Evolutionary conservation across 2,329 filamentous ascomycete genomes (phyloP).

Genomic region (Paradendryphiella salina): DNA sequence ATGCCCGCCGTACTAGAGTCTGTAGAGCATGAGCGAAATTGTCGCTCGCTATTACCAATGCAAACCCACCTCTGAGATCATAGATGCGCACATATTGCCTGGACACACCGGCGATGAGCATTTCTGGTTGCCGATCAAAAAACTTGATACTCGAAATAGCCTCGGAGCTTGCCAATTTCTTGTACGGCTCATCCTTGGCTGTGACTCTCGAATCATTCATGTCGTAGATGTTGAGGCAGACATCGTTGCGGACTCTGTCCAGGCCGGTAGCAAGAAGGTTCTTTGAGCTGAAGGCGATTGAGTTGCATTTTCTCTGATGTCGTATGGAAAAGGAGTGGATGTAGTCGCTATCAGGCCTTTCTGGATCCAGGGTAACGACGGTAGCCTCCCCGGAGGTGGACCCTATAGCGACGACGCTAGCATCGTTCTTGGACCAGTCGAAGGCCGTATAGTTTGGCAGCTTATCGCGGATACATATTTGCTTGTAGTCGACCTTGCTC

Average conservation of each 20-base stretch:
- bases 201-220: conserved; percentile 61
- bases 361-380: conserved; percentile 71
- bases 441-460: conserved; percentile 66
- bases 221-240: conserved; percentile 82
- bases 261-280: conserved; percentile 74
- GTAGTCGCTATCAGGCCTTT: conserved; percentile 47
- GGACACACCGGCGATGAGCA: conserved; percentile 74
- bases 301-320: conserved; percentile 76
- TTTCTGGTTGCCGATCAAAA: conserved; percentile 75
- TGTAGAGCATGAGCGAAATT: conserved; percentile 24
- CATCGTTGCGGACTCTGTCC: conserved; percentile 79
- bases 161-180: conserved; percentile 63
- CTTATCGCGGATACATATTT: conserved; percentile 57
- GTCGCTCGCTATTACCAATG: conserved; percentile 23
- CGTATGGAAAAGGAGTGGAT: conserved; percentile 71
- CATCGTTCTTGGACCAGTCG: conserved; percentile 65
- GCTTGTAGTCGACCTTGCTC: conserved; percentile 55
- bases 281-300: conserved; percentile 77
- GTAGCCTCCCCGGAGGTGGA: conserved; percentile 75
- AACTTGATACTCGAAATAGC: conserved; percentile 83
- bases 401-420: conserved; percentile 73
- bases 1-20: conserved; percentile 51
- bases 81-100: conserved; percentile 75
- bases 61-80: conserved; percentile 69
- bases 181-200: conserved; percentile 57